Conservation (phyloP, 2,329 filamentous ascomycete genomes). For the Aureobasidium sp. region DNA sequence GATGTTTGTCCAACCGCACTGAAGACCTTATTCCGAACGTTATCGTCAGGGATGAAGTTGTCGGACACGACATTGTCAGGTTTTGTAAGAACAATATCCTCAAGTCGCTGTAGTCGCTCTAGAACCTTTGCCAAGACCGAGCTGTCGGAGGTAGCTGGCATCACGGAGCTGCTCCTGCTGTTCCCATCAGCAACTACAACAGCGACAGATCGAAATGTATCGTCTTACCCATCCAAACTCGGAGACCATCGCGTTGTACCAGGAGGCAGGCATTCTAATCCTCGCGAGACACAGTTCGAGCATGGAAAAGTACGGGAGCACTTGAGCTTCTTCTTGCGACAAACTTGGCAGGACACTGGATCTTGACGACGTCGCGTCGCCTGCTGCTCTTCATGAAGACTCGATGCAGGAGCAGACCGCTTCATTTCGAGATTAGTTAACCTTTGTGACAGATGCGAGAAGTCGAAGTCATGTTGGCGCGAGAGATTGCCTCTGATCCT, state of each 20-base stretch:
- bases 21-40: not conserved
- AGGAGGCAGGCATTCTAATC: constrained; percentile 17
- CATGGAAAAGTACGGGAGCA: constrained; percentile 20
- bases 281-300: constrained; percentile 21
- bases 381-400: not conserved
- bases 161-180: not conserved
- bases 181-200: not conserved
- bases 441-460: no score
- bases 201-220: not conserved
- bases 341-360: constrained; percentile 21
- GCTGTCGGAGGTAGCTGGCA: not conserved
- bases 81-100: constrained; percentile 4
- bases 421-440: not conserved
- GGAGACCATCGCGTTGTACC: not conserved
- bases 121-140: constrained; percentile 5
- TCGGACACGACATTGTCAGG: not conserved
- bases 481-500: not conserved
- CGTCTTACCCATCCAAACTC: not conserved
- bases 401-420: not conserved
- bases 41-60: not conserved
- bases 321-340: constrained; percentile 20
- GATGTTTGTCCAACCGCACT: no score
- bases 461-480: not conserved
- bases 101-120: not conserved
- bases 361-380: constrained; percentile 20